Conservation (phyloP, 352 stramenopile genomes). For the Globisporangium irregulare region DNA sequence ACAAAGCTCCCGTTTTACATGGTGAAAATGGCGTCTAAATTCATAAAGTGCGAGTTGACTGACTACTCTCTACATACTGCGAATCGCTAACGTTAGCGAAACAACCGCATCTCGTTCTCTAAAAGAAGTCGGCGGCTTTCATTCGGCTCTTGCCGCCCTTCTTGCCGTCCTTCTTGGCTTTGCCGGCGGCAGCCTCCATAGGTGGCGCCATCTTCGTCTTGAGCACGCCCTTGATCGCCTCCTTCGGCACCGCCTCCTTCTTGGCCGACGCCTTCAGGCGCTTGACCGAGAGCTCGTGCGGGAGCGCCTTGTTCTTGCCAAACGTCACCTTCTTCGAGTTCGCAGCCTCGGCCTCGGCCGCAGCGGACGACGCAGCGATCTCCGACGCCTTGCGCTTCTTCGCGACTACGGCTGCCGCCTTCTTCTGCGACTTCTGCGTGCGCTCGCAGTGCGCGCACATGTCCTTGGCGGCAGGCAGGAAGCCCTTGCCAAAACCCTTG, state of each 20-base stretch:
- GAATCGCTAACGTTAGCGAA: neutral
- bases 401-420: constrained; percentile 37
- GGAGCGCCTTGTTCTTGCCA: constrained; percentile 80
- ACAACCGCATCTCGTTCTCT: constrained; percentile 5
- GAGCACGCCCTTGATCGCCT: constrained; percentile 72
- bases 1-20: constrained; percentile 5
- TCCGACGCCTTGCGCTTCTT: constrained; percentile 66
- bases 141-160: constrained; percentile 47
- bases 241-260: constrained; percentile 49
- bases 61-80: neutral
- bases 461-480: constrained; percentile 61
- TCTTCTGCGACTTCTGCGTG: constrained; percentile 54
- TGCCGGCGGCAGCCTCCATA: constrained; percentile 21
- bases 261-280: constrained; percentile 75
- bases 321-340: constrained; percentile 81
- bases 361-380: constrained; percentile 29
- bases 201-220: constrained; percentile 49
- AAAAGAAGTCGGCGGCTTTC: constrained; percentile 76
- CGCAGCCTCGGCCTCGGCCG: constrained; percentile 27
- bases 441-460: constrained; percentile 76
- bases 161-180: constrained; percentile 41
- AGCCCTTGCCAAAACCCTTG: constrained; percentile 69
- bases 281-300: constrained; percentile 80
- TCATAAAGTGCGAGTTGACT: neutral
- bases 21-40: constrained; percentile 12